These are phyloP conservation scores for Fusarium decemcellulare DNA, from an alignment of 2,329 filamentous ascomycete species.

Conservation along the genomic window DNA sequence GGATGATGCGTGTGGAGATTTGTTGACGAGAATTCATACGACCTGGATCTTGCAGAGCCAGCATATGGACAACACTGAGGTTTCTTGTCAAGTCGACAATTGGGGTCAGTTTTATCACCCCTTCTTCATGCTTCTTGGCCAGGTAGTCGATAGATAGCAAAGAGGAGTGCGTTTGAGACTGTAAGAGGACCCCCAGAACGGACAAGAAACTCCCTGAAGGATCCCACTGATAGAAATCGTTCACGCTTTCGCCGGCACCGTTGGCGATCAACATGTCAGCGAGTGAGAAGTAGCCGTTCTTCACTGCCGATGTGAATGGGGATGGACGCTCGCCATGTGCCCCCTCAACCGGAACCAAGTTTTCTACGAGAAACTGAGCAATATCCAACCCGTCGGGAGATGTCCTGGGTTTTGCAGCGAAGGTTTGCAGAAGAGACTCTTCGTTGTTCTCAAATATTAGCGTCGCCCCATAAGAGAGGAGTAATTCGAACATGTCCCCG, in stretches of 20 bases:
- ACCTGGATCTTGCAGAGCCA: slow-evolving; percentile 2
- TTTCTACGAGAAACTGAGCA: neutral
- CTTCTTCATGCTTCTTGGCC: slow-evolving; percentile 4
- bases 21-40: slow-evolving; percentile 1
- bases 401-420: slow-evolving; percentile 4
- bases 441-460: slow-evolving; percentile 1
- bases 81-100: neutral
- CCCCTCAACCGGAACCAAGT: neutral
- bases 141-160: neutral
- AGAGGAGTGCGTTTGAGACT: slow-evolving; percentile 8
- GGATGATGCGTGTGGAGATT: slow-evolving; percentile 11
- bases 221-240: slow-evolving; percentile 6
- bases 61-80: slow-evolving; percentile 3
- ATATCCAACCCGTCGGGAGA: neutral
- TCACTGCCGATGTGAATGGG: neutral
- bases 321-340: neutral
- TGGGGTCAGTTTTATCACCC: neutral
- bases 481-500: slow-evolving; percentile 1
- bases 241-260: slow-evolving; percentile 4
- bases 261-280: slow-evolving; percentile 5
- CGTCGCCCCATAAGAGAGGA: neutral
- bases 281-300: slow-evolving; percentile 2
- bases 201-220: neutral
- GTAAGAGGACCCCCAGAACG: neutral
- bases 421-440: neutral